phyloP scores from a whole-genome alignment of 768 basidiomycete species.

The Termitomyces sp. region DNA sequence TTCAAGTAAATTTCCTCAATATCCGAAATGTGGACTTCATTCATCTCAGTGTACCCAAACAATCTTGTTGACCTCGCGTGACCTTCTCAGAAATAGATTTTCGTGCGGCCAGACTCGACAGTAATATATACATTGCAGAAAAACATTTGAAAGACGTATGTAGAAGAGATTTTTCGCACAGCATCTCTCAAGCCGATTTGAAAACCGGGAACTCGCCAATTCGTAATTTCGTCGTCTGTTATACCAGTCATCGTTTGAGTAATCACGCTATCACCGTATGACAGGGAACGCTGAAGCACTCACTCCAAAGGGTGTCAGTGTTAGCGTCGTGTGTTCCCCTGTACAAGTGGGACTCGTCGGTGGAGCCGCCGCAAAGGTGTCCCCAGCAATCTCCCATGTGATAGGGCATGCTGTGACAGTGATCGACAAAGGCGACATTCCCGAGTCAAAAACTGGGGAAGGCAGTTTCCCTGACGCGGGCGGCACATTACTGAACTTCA shows the following conservation, averaged over 20 bases:
- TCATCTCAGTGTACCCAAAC: conserved; percentile 98
- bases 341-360: conserved; percentile 38
- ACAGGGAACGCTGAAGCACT: conserved; percentile 14
- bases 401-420: conserved; percentile 46
- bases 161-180: background rate
- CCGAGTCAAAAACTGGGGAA: conserved; percentile 44
- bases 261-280: too few species aligned
- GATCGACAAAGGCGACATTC: conserved; percentile 41
- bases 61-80: conserved; percentile 90
- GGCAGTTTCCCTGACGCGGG: conserved; percentile 31
- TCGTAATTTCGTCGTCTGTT: conserved; percentile 26
- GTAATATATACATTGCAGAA: background rate
- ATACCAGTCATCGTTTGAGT: background rate
- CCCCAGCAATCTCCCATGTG: conserved; percentile 39
- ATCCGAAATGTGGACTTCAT: conserved; percentile 97
- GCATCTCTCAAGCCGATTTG: conserved; percentile 13
- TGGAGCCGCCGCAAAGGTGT: conserved; percentile 44
- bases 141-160: background rate
- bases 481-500: conserved; percentile 30
- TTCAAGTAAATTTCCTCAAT: conserved; percentile 99
- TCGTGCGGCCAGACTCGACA: conserved; percentile 91
- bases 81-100: conserved; percentile 96
- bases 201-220: conserved; percentile 39
- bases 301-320: conserved; percentile 44
- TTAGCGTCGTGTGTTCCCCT: conserved; percentile 35